These are phyloP conservation scores for Trypanosoma boissoni DNA, from an alignment of 208 protist species.

Conservation along the genomic window DNA sequence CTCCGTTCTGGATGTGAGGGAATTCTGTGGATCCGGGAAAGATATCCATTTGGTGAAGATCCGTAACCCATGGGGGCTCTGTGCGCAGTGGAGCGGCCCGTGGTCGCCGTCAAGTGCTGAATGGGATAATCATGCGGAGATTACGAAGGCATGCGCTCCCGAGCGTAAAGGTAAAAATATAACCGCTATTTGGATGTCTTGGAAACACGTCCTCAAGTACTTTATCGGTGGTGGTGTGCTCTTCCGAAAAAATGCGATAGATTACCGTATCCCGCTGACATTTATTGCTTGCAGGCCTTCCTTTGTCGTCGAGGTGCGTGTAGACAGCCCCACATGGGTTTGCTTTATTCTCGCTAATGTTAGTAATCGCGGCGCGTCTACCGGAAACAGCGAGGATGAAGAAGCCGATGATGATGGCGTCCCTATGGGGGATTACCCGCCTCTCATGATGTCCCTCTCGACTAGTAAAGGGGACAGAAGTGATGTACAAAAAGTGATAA, in stretches of 20 bases:
- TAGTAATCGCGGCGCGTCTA: conserved; percentile 41
- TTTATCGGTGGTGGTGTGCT: conserved; percentile 77
- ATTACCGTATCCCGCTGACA: conserved; percentile 67
- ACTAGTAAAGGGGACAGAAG: conserved; percentile 21
- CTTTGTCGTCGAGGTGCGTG: conserved; percentile 57
- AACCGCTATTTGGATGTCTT: conserved; percentile 71
- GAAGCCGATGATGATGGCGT: conserved; percentile 30
- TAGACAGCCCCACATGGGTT: conserved; percentile 37
- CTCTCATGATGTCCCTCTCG: conserved; percentile 78
- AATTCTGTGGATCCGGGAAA: conserved; percentile 29
- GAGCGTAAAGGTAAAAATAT: conserved; percentile 24
- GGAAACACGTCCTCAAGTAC: conserved; percentile 61
- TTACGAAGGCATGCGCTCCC: conserved; percentile 26
- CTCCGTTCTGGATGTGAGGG: conserved; percentile 45
- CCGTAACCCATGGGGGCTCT: conserved; percentile 64
- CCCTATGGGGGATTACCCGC: conserved; percentile 59
- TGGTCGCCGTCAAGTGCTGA: conserved; percentile 38
- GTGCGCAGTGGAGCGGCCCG: conserved; percentile 34
- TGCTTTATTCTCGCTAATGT: conserved; percentile 66
- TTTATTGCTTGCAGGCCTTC: conserved; percentile 66
- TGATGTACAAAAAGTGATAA: conserved; percentile 41
- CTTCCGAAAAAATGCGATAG: conserved; percentile 39
- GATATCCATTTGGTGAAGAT: conserved; percentile 55
- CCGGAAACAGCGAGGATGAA: conserved; percentile 19
- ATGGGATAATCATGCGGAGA: conserved; percentile 43